Evolutionary conservation across 768 basidiomycete genomes (phyloP).

Genomic region (Cubamyces lactineus): DNA sequence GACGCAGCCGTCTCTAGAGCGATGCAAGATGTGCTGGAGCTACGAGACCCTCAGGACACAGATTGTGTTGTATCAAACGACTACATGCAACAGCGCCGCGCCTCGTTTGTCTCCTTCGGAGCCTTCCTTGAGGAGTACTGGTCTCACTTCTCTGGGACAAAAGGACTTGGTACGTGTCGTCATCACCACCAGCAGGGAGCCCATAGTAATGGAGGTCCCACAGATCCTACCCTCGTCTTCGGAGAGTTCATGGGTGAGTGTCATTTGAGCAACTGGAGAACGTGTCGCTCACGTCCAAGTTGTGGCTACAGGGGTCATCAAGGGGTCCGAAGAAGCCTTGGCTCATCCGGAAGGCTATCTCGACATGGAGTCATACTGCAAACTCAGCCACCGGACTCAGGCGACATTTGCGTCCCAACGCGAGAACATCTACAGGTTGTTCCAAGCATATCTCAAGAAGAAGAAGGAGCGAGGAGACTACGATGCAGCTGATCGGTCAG

Average conservation of each 20-base stretch:
- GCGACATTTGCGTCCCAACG: constrained; percentile 57
- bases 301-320: constrained; percentile 48
- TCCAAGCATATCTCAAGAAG: constrained; percentile 51
- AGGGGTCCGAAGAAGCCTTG: constrained; percentile 62
- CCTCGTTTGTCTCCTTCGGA: constrained; percentile 45
- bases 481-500: constrained; percentile 64
- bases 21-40: constrained; percentile 17
- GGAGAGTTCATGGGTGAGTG: constrained; percentile 65
- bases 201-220: background rate
- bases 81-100: constrained; percentile 29
- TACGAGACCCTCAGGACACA: background rate
- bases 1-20: background rate
- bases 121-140: constrained; percentile 58
- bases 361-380: constrained; percentile 46
- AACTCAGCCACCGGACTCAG: constrained; percentile 54
- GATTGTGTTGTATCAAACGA: constrained; percentile 20
- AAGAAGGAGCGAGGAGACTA: constrained; percentile 50
- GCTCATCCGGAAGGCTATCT: constrained; percentile 42
- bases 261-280: background rate
- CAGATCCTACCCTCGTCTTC: constrained; percentile 66
- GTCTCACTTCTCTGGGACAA: constrained; percentile 57
- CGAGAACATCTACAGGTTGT: constrained; percentile 53
- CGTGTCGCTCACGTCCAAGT: background rate
- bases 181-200: too few species aligned
- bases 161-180: constrained; percentile 50